Base-by-base conservation (phyloP, 768 basidiomycete species). In the Heimioporus sp. region DNA sequence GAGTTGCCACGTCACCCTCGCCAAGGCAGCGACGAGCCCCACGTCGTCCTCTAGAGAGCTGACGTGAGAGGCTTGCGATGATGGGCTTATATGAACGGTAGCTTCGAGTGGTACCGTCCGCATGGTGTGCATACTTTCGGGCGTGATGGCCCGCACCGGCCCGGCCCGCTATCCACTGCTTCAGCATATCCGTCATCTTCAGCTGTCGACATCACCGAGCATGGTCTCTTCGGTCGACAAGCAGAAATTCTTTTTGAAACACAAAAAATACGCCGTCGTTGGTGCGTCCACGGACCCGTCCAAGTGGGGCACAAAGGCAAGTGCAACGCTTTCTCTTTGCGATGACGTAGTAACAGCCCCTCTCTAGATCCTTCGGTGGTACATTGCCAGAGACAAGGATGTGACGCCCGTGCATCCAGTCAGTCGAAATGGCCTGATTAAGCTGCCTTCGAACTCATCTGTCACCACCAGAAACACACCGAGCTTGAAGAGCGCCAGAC, bases 361-460 rank as follows among this genome's bases (percentile, higher is more conserved):
- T 45, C 40, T 37, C 46, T 49, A 90, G 89, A 81, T 92, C 40
- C 72, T 91, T 44, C 79, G 82, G 53, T 93, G 90, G 90, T 93
- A 92, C 63, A 74, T 83, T 49, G 68, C 60, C 4, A 80, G 85
- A 49, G 64, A 71, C 49, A 76, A 79, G 57, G 61, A 77, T 4
- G 86, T 91, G 19, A 85, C 78, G 0, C 91, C 90, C 4, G 76
- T 92, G 9, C 90, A 92, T 61, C 87, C 80, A 12, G 90, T 89
- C 69, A 52, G 81, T 64, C 46, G 16, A 13, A 13, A 31, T 36
- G 17, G 10, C 5, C 1, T 30, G 31, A 9, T 2, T 4, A 28
- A 28, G 30, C 30, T 19, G 30, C 44, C 16, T 5, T 17, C 15
- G 13, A 17, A 41, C 31, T 50, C 43, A 57, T 28, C 21, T 35